phyloP scores from a whole-genome alignment of 106 monocot species.

The Triglochin maritima region DNA sequence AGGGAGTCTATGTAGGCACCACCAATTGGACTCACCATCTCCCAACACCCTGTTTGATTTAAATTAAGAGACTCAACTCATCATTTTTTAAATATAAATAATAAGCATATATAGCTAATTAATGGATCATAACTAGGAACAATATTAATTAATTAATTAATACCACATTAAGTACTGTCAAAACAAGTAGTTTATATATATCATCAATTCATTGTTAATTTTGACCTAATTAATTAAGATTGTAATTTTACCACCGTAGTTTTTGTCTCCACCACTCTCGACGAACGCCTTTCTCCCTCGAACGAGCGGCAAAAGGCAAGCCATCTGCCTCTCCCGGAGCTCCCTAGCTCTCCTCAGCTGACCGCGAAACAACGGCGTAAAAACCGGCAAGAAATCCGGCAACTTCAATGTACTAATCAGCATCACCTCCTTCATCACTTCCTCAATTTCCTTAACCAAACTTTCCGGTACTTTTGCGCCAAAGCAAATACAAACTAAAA shows the following conservation, averaged over 20 bases:
- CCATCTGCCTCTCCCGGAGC: conserved; percentile 42
- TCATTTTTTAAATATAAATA: no score
- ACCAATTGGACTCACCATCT: conserved; percentile 62
- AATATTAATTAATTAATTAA: no score
- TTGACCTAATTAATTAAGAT: no score
- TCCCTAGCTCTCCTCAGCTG: conserved; percentile 34
- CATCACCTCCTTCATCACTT: conserved; percentile 64
- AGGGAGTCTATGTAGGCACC: conserved; percentile 89
- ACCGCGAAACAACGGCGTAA: conserved; percentile 46
- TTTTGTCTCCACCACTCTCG: conserved; percentile 12
- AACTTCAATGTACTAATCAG: conserved; percentile 49
- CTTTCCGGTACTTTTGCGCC: conserved; percentile 3
- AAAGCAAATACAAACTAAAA: conserved; percentile 13
- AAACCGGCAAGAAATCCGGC: conserved; percentile 53
- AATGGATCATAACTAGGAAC: no score
- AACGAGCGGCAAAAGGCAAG: conserved; percentile 45
- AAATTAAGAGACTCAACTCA: neutral
- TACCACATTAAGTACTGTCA: no score
- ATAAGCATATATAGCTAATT: no score
- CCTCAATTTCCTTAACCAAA: conserved; percentile 38
- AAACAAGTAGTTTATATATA: no score
- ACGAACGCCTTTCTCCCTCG: conserved; percentile 33
- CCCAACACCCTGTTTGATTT: conserved; percentile 5
- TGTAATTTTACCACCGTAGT: conserved; percentile 5
- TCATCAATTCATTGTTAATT: no score